phyloP scores from a whole-genome alignment of 805 yeast species.

The Myxozyma nipponensis region DNA sequence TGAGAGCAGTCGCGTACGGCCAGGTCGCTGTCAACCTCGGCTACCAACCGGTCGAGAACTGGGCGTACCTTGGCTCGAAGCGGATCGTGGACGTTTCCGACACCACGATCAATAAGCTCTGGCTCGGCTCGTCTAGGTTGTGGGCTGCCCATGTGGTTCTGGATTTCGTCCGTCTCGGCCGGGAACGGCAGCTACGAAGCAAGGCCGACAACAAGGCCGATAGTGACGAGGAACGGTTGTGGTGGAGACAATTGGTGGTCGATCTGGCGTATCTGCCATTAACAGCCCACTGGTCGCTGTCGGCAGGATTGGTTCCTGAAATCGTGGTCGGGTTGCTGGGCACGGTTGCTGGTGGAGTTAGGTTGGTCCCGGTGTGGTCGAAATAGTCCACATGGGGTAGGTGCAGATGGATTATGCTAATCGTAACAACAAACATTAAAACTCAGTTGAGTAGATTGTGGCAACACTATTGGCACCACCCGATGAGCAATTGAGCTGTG shows the following conservation, averaged over 20 bases:
- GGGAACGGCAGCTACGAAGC: constrained; percentile 13
- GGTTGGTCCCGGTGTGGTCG: constrained; percentile 28
- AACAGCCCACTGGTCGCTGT: constrained; percentile 43
- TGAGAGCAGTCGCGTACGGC: constrained; percentile 34
- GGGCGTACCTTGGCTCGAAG: constrained; percentile 41
- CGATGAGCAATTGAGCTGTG: too few species aligned
- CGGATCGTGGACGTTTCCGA: constrained; percentile 35
- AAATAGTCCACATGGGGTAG: neutral
- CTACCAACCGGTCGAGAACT: constrained; percentile 43
- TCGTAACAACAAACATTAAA: neutral
- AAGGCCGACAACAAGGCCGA: neutral
- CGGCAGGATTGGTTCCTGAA: constrained; percentile 36
- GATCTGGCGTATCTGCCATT: constrained; percentile 43
- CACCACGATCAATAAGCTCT: constrained; percentile 34
- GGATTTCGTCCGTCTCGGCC: constrained; percentile 33
- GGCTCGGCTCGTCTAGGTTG: constrained; percentile 38
- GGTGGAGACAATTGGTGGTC: constrained; percentile 33
- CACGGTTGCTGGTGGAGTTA: constrained; percentile 35
- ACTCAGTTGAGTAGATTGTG: too few species aligned
- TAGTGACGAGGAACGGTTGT: constrained; percentile 9
- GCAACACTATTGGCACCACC: too few species aligned
- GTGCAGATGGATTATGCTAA: neutral
- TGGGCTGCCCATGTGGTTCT: constrained; percentile 42
- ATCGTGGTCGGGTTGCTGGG: constrained; percentile 41
- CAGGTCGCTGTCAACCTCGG: constrained; percentile 39